phyloP scores from a whole-genome alignment of 495 filamentous ascomycete genomes.

The Copromyces sp. region DNA sequence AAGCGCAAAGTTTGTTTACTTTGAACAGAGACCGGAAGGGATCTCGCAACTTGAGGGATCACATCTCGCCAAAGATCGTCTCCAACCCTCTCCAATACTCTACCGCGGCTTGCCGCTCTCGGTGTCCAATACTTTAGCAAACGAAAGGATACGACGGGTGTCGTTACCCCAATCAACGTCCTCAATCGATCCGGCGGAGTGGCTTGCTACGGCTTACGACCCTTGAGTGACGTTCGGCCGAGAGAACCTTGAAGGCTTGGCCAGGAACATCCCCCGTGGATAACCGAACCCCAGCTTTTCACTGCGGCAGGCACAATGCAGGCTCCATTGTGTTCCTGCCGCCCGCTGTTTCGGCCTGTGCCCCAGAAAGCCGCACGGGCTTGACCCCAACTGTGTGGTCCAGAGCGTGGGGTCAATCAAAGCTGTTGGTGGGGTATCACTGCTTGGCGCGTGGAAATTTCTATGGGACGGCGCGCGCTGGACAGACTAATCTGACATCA shows the following conservation, averaged over 20 bases:
- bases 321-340: neutral
- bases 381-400: neutral
- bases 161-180: neutral
- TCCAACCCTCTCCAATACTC: neutral
- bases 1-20: neutral
- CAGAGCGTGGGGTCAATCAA: neutral
- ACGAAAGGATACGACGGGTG: neutral
- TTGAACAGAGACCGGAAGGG: neutral
- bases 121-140: neutral
- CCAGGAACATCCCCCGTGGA: conserved; percentile 16
- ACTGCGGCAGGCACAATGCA: conserved; percentile 2
- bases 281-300: conserved; percentile 17
- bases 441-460: conserved; percentile 18
- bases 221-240: conserved; percentile 21
- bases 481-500: neutral
- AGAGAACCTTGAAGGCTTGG: conserved; percentile 6
- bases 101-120: neutral
- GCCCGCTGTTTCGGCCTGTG: neutral
- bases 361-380: neutral
- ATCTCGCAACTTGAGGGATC: neutral
- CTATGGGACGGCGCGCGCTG: conserved; percentile 8
- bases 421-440: neutral
- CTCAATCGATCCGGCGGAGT: conserved; percentile 3
- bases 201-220: conserved; percentile 24
- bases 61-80: neutral